These are phyloP conservation scores for Trichoderma simmonsii DNA, from an alignment of 2,329 filamentous ascomycete species.

Conservation along the genomic window DNA sequence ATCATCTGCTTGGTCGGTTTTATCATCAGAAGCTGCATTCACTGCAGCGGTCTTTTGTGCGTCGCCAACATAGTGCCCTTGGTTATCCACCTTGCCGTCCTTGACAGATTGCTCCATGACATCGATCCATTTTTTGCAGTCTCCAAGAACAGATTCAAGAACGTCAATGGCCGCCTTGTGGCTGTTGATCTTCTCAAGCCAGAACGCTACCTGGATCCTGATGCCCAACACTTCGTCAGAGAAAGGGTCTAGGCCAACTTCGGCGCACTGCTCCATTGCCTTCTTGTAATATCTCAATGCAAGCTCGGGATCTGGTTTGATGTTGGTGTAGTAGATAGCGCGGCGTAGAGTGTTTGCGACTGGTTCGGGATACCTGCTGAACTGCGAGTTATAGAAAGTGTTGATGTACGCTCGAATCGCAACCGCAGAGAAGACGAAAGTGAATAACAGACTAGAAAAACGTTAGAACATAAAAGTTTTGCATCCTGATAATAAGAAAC, in stretches of 20 bases:
- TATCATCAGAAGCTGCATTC: not conserved
- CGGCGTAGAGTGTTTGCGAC: conserved; percentile 76
- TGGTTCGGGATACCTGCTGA: conserved; percentile 61
- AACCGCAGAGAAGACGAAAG: conserved; percentile 30
- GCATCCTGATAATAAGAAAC: not conserved
- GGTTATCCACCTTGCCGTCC: conserved; percentile 45
- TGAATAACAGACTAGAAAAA: conserved; percentile 28
- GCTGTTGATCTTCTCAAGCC: conserved; percentile 75
- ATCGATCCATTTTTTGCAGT: conserved; percentile 63
- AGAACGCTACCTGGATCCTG: conserved; percentile 73
- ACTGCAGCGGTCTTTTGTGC: not conserved
- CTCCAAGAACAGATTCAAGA: conserved; percentile 69
- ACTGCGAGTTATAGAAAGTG: conserved; percentile 54
- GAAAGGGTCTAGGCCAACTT: conserved; percentile 78
- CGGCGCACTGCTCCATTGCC: conserved; percentile 69
- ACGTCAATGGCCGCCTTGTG: conserved; percentile 70
- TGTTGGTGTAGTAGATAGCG: conserved; percentile 83
- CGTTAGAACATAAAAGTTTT: not conserved
- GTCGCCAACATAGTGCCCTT: conserved; percentile 32
- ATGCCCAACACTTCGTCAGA: conserved; percentile 89
- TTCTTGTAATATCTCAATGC: conserved; percentile 82
- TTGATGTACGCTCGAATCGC: conserved; percentile 46
- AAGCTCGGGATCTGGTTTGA: conserved; percentile 67
- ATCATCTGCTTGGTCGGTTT: conserved; percentile 22
- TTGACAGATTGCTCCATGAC: conserved; percentile 49